Evolutionary conservation across 331 rosid species (phyloP), one percentile per base, ranked within the genome.

Genomic region (Rhamnella rubrinervis): DNA sequence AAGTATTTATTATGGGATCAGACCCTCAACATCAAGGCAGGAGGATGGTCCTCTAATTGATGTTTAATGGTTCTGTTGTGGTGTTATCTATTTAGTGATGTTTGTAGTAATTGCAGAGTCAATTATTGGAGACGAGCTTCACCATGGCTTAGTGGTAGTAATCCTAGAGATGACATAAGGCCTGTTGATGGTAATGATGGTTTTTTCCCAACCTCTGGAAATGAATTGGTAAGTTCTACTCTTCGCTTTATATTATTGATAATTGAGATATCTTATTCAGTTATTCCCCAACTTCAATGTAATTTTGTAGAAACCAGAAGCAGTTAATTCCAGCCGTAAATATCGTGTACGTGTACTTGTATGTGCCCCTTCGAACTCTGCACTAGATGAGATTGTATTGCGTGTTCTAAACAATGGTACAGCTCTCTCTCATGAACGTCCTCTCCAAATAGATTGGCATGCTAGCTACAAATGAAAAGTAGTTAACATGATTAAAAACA

Each of bases 351-450:
- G 92, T 52, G 96, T 90, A 62, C 86, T 93, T 65, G 97, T 93
- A 35, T 93, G 97, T 6, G 98, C 98, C 64, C 97, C 96, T 65
- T 93, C 97, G 68, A 93, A 93, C 75, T 90, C 98, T 71, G 98
- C 98, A 28, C 89, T 93, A 4, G 98, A 93, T 77, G 98, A 93
- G 86, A 90, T 90, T 84, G 96, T 90, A 60, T 67, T 90, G 84
- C 96, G 98, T 44, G 92, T 93, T 81, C 79, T 84, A 59, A 85
- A 80, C 77, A 85, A 84, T 50, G 97, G 98, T 93, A 87, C 28
- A 41, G 53, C 68, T 68, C 70, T 72, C 62, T 64, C 65, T 61
- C 49, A 44, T 44, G 49, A 44, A 44, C 4, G 40, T 63, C 64
- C 31, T 18, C 35, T 67, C 28, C 16, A 41, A 26, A 20, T 19